Evolutionary conservation across 176 grass and related monocot genomes (phyloP).

Genomic region (Pharus latifolius): DNA sequence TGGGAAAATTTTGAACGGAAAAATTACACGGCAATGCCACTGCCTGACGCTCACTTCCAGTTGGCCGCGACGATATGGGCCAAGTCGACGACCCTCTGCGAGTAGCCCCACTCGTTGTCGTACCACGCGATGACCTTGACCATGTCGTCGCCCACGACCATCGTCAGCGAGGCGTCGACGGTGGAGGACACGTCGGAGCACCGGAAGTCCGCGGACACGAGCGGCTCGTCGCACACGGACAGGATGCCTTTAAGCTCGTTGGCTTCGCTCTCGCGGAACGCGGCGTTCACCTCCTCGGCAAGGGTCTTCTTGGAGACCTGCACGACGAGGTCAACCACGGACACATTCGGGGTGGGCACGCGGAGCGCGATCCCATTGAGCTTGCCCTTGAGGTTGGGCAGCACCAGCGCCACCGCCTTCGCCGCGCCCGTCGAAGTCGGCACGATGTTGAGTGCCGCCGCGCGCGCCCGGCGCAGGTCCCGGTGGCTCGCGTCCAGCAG

Average conservation of each 20-base stretch:
- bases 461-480: conserved; percentile 67
- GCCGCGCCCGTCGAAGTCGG: conserved; percentile 80
- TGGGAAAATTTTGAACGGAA: conserved; percentile 23
- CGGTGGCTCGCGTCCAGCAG: conserved; percentile 77
- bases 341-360: conserved; percentile 74
- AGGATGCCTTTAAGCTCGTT: conserved; percentile 62
- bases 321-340: conserved; percentile 77
- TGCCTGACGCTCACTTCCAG: conserved; percentile 43
- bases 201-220: conserved; percentile 78
- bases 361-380: conserved; percentile 86
- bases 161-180: conserved; percentile 56
- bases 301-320: conserved; percentile 72
- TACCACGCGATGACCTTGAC: conserved; percentile 79
- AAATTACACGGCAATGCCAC: not conserved
- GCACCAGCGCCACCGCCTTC: conserved; percentile 77
- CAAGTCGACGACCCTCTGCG: conserved; percentile 66
- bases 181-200: conserved; percentile 59
- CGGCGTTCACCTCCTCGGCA: conserved; percentile 76
- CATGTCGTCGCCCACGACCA: conserved; percentile 71
- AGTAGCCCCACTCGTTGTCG: conserved; percentile 89
- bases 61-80: conserved; percentile 43
- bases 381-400: conserved; percentile 81
- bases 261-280: conserved; percentile 49
- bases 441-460: conserved; percentile 85
- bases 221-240: conserved; percentile 60